Percentiles rank a stretch among this genome's conserved stretches.
phyloP scores from a whole-genome alignment of 2,329 filamentous ascomycete species.

The Colletotrichum ledebouriae region DNA sequence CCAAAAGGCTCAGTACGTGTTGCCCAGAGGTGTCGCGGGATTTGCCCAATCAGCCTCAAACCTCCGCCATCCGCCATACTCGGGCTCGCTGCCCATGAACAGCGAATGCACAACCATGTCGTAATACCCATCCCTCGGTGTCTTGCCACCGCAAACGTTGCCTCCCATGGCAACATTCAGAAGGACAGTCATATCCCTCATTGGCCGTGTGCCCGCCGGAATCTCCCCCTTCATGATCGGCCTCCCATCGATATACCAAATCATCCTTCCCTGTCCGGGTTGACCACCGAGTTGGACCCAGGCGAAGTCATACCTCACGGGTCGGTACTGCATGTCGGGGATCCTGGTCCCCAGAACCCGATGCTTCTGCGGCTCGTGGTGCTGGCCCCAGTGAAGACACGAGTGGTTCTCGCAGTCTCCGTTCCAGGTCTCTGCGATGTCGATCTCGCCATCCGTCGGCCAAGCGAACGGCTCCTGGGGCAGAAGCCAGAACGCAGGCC shows the following conservation, averaged over 20 bases:
- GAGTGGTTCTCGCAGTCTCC: conserved; percentile 67
- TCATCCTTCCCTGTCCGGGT: conserved; percentile 60
- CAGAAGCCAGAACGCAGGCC: conserved; percentile 74
- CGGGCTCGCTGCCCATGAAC: conserved; percentile 65
- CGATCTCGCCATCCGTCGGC: conserved; percentile 71
- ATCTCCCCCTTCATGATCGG: conserved; percentile 69
- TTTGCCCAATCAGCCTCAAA: conserved; percentile 66
- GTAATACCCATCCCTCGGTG: conserved; percentile 66
- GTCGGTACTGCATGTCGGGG: conserved; percentile 59
- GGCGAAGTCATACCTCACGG: conserved; percentile 67
- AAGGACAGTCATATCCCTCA: conserved; percentile 69
- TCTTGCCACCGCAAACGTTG: conserved; percentile 66
- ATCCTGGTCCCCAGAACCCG: conserved; percentile 66
- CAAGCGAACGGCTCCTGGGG: conserved; percentile 70
- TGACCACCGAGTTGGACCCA: conserved; percentile 64
- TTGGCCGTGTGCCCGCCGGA: conserved; percentile 64
- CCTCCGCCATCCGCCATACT: conserved; percentile 64
- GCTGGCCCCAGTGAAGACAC: conserved; percentile 71
- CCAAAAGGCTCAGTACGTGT: conserved; percentile 49
- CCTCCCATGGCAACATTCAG: conserved; percentile 75
- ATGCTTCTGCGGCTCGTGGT: conserved; percentile 69
- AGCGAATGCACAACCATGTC: conserved; percentile 68
- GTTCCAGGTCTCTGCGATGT: conserved; percentile 74
- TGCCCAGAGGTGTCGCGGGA: conserved; percentile 46
- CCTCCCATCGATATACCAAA: conserved; percentile 71